Evolutionary conservation across 2,329 filamentous ascomycete species (phyloP).

Genomic region (Cytospora schulzeri): DNA sequence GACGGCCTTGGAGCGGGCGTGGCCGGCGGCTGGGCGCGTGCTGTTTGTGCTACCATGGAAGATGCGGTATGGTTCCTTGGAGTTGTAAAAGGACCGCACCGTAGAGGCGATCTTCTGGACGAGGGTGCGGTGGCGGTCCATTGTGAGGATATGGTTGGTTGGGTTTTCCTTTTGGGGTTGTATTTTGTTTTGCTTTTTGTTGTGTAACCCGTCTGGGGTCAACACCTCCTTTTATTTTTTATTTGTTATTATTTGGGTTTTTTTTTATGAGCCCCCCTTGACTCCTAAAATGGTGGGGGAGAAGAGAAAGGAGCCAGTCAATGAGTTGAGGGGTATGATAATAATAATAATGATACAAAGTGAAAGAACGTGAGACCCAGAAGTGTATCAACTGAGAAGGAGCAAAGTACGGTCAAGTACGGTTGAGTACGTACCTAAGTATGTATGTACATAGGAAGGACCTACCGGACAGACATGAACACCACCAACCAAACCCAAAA

Average conservation of each 20-base stretch:
- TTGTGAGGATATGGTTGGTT: neutral
- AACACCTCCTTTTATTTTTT: neutral
- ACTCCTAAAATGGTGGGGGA: neutral
- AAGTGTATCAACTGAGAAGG: neutral
- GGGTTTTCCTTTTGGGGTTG: neutral
- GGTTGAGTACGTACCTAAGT: neutral
- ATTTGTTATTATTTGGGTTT: too few species aligned
- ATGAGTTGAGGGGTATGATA: neutral
- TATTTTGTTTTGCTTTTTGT: neutral
- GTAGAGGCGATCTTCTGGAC: conserved; percentile 51
- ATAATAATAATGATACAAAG: neutral
- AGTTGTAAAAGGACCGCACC: conserved; percentile 51
- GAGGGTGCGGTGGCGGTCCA: conserved; percentile 54
- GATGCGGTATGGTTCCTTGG: conserved; percentile 67
- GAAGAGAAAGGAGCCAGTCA: neutral
- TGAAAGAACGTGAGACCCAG: neutral
- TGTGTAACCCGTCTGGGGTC: too few species aligned
- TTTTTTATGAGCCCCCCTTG: neutral
- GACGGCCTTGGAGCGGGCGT: conserved; percentile 42
- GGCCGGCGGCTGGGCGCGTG: conserved; percentile 58
- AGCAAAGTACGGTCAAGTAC: too few species aligned
- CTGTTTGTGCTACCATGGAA: conserved; percentile 78
- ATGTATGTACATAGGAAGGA: neutral
- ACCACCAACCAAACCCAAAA: too few species aligned
- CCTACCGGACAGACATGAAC: too few species aligned